Evolutionary conservation across 2,329 filamentous ascomycete genomes (phyloP).

Genomic region (Plenodomus biglobosus): DNA sequence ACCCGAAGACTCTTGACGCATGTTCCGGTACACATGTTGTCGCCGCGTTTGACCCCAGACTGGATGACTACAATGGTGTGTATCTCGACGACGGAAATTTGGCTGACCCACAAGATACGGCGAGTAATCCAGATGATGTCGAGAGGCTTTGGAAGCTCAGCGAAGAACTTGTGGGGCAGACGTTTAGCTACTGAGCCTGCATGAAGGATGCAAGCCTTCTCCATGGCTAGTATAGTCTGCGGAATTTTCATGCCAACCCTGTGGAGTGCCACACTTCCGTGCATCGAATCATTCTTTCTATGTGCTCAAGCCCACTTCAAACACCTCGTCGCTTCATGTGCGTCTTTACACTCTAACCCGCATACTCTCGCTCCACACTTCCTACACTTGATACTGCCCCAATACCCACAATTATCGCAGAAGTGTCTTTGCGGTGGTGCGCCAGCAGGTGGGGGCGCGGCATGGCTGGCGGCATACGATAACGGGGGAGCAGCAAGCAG

Average conservation of each 20-base stretch:
- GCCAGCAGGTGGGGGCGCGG: slow-evolving; percentile 42
- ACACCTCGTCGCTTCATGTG: slow-evolving; percentile 68
- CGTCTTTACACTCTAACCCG: slow-evolving; percentile 71
- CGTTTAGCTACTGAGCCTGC: slow-evolving; percentile 24
- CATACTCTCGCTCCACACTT: slow-evolving; percentile 80
- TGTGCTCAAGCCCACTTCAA: slow-evolving; percentile 40
- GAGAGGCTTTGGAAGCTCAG: slow-evolving; percentile 40
- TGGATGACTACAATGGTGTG: slow-evolving; percentile 28
- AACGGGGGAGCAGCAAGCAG: slow-evolving; percentile 66
- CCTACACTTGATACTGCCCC: slow-evolving; percentile 73
- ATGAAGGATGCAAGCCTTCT: too few species aligned
- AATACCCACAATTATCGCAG: slow-evolving; percentile 80
- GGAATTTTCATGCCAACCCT: too few species aligned
- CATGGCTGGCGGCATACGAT: slow-evolving; percentile 65
- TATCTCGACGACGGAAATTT: slow-evolving; percentile 32
- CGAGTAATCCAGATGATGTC: slow-evolving; percentile 21
- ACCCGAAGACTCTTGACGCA: slow-evolving; percentile 31
- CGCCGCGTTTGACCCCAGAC: slow-evolving; percentile 33
- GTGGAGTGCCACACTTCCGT: too few species aligned
- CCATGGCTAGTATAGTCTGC: background rate
- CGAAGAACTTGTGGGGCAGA: slow-evolving; percentile 34
- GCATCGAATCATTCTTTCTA: background rate
- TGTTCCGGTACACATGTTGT: slow-evolving; percentile 36
- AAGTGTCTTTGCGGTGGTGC: slow-evolving; percentile 62
- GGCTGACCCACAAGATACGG: slow-evolving; percentile 19